Evolutionary conservation across 2,329 filamentous ascomycete species (phyloP), one percentile per base, ranked within the genome.

Genomic region (Ascochyta rabiei): DNA sequence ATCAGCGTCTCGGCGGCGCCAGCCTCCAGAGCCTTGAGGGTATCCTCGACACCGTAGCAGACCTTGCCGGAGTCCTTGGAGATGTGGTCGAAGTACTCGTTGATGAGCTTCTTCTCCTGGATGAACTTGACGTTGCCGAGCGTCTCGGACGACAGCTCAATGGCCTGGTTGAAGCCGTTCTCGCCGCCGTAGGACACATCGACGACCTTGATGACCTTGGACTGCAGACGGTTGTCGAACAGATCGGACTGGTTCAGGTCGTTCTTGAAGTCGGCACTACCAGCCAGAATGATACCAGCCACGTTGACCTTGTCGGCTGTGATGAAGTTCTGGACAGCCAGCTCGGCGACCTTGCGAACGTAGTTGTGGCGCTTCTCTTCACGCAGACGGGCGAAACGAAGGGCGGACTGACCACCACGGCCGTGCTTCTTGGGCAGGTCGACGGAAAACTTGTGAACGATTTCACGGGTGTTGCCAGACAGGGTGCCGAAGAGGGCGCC

Each of bases 321-420:
- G 77, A 99, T 97, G 79, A 96, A 99, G 80, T 98, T 98, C 79
- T 99, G 96, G 48, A 99, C 95, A 31, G 95, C 95, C 80, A 97
- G 80, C 77, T 99, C 95, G 71, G 95, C 91, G 60, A 99, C 96
- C 81, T 99, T 99, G 74, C 95, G 92, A 68, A 99, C 95, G 77
- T 99, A 99, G 82, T 99, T 99, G 87, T 99, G 95, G 67, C 95
- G 93, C 82, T 99, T 99, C 80, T 99, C 95, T 79, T 99, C 95
- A 84, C 95, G 89, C 56, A 99, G 89, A 93, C 95, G 95, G 61
- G 95, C 91, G 79, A 99, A 99, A 93, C 95, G 96, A 73, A 99
- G 86, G 57, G 95, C 95, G 66, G 95, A 99, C 84, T 99, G 96
- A 85, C 95, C 95, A 93, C 95, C 95, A 89, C 95, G 93, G 62